These are phyloP conservation scores for Candida vaughaniae DNA, from an alignment of 805 yeast species.

Conservation along the genomic window DNA sequence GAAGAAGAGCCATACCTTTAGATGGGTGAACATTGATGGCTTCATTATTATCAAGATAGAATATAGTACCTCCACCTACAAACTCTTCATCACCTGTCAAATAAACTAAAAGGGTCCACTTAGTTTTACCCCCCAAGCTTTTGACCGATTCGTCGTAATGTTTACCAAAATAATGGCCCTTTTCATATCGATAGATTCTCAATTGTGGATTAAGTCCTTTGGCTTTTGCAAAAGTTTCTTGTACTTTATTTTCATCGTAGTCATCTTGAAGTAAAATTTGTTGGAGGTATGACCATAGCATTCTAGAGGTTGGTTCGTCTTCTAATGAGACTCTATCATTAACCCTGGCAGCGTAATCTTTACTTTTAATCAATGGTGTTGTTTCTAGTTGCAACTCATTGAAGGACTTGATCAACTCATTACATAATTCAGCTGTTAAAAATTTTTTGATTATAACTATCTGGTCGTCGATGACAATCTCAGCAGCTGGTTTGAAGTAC, in stretches of 20 bases:
- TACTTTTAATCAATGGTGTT: slow-evolving; percentile 48
- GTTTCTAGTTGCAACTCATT: slow-evolving; percentile 36
- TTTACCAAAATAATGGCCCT: slow-evolving; percentile 58
- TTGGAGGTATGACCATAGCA: slow-evolving; percentile 45
- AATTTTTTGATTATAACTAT: slow-evolving; percentile 41
- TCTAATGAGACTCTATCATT: slow-evolving; percentile 50
- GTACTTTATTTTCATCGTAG: slow-evolving; percentile 23
- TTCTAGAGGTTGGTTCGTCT: slow-evolving; percentile 36
- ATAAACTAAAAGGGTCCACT: slow-evolving; percentile 61
- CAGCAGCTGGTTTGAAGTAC: slow-evolving; percentile 23
- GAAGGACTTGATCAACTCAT: slow-evolving; percentile 37
- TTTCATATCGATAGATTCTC: slow-evolving; percentile 52
- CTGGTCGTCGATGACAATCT: slow-evolving; percentile 31
- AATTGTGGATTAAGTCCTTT: slow-evolving; percentile 55
- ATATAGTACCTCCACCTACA: slow-evolving; percentile 59
- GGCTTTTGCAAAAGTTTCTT: slow-evolving; percentile 34
- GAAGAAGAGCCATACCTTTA: slow-evolving; percentile 58
- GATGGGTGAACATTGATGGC: slow-evolving; percentile 44
- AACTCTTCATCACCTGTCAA: slow-evolving; percentile 57
- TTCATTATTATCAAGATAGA: slow-evolving; percentile 33
- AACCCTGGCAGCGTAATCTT: slow-evolving; percentile 54
- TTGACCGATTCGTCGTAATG: slow-evolving; percentile 61
- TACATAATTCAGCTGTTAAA: slow-evolving; percentile 35
- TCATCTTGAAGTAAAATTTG: slow-evolving; percentile 26
- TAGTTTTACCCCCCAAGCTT: slow-evolving; percentile 42